Conservation (phyloP, 768 basidiomycete species). For the Calocybe indica region DNA sequence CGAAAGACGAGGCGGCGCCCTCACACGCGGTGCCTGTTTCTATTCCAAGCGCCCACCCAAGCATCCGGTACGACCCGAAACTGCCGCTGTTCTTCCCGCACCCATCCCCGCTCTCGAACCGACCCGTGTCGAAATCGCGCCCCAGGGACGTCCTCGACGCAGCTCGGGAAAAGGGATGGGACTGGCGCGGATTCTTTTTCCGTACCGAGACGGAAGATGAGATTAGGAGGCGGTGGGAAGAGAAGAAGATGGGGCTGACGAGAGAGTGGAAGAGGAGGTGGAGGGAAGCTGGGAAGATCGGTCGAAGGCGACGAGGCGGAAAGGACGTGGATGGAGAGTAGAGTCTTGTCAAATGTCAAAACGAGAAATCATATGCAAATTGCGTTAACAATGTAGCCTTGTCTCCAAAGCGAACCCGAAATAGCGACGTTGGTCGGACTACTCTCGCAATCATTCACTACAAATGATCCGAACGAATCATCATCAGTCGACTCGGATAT, state of each 20-base stretch:
- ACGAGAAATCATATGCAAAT: not conserved
- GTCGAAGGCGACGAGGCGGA: constrained; percentile 44
- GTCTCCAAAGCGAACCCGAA: too few species aligned
- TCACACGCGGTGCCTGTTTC: constrained; percentile 13
- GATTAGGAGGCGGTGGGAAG: constrained; percentile 67
- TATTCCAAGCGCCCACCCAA: constrained; percentile 24
- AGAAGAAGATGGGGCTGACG: constrained; percentile 60
- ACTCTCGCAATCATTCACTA: too few species aligned
- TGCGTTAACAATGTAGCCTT: too few species aligned
- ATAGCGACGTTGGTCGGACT: too few species aligned
- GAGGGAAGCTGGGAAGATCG: constrained; percentile 68
- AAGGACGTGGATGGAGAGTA: constrained; percentile 22
- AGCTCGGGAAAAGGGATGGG: constrained; percentile 41
- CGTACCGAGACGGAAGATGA: constrained; percentile 50
- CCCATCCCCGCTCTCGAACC: constrained; percentile 16
- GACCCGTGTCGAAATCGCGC: constrained; percentile 21
- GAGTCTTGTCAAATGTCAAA: not conserved
- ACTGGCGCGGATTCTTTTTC: constrained; percentile 41
- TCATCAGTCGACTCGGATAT: too few species aligned
- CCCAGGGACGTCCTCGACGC: constrained; percentile 44
- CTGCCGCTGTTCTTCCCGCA: constrained; percentile 61
- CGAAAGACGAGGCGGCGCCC: constrained; percentile 6
- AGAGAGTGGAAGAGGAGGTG: constrained; percentile 72
- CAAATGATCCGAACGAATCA: too few species aligned
- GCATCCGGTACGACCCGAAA: constrained; percentile 30